Percentiles rank a stretch among this genome's conserved stretches.
These are phyloP conservation scores for Rhodomyrtus psidioides DNA, from an alignment of 441 rosid species.

Conservation along the genomic window DNA sequence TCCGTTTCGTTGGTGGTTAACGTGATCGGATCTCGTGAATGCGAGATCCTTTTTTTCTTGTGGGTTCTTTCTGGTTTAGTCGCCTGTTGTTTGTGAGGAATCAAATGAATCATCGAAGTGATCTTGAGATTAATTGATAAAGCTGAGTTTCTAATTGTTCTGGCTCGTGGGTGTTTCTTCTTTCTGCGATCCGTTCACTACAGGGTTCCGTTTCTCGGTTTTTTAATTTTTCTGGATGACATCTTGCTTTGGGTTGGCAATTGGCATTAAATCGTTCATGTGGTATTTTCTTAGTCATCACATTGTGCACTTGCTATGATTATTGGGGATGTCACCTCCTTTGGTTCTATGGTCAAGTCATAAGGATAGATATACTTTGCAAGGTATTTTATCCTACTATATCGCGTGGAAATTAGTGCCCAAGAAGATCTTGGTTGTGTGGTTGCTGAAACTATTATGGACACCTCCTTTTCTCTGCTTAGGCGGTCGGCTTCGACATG, in stretches of 20 bases:
- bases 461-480: background rate
- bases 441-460: background rate
- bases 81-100: background rate
- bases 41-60: background rate
- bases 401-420: background rate
- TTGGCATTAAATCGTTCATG: background rate
- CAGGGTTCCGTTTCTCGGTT: background rate
- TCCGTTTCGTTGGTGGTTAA: background rate
- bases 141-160: background rate
- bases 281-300: background rate
- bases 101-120: background rate
- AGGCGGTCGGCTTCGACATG: constrained; percentile 26
- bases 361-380: background rate
- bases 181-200: background rate
- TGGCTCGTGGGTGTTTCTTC: background rate
- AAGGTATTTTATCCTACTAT: background rate
- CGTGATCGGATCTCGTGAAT: background rate
- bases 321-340: background rate
- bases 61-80: background rate
- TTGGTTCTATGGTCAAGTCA: background rate
- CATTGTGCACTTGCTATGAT: background rate
- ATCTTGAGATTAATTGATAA: background rate
- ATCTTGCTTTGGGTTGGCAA: background rate
- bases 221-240: background rate
- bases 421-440: background rate